Evolutionary conservation across 2,329 filamentous ascomycete genomes (phyloP), one percentile per base, ranked within the genome.

Genomic region (Trichoderma oligosporum): DNA sequence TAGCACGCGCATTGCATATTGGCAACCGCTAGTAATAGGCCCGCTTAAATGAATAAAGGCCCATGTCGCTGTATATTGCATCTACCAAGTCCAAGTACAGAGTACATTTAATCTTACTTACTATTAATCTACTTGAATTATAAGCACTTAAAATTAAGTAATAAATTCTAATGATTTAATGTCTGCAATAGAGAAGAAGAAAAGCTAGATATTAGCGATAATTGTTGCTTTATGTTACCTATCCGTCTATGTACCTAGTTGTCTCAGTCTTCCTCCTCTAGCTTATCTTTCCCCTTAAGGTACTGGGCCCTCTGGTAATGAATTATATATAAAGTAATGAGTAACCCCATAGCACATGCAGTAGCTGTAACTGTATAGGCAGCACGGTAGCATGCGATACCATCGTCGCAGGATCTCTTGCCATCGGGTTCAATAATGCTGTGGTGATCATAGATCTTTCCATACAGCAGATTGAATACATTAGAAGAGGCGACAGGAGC

Each of bases 381-480:
- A 2, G 82, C 77, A 27, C 82, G 80, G 73, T 97, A 97, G 71
- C 93, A 97, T 18, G 81, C 77, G 9, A 93, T 72, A 0, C 94
- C 94, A 24, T 93, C 84, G 18, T 81, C 78, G 68, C 94, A 97
- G 18, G 84, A 81, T 27, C 87, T 80, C 63, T 91, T 85, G 18
- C 90, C 91, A 39, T 83, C 81, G 0, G 82, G 78, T 18, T 83
- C 80, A 8, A 90, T 75, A 31, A 86, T 73, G 20, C 87, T 92
- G 71, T 97, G 91, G 7, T 76, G 75, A 69, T 99, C 94, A 64
- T 91, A 95, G 0, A 96, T 85, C 14, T 71, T 74, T 47, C 94
- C 94, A 69, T 97, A 99, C 58, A 94, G 84, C 1, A 97, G 74
- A 69, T 97, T 99, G 79, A 96, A 97, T 20, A 96, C 72, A 65